phyloP scores from a whole-genome alignment of 2,329 filamentous ascomycete species.

The Arthrobotrys pseudoclavata region DNA sequence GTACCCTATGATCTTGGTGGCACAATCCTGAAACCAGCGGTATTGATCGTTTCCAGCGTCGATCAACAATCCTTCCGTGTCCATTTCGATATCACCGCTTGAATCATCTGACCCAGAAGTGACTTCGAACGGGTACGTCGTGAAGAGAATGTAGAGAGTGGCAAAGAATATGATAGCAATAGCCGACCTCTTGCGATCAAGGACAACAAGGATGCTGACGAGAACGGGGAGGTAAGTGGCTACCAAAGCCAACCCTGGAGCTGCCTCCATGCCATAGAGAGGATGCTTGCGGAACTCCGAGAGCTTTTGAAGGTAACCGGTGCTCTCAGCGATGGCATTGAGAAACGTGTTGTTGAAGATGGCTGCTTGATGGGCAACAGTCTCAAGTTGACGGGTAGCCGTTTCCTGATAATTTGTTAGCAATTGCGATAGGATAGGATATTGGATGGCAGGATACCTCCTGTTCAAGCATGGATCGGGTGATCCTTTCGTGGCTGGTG shows the following conservation, averaged over 20 bases:
- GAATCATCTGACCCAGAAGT: not conserved
- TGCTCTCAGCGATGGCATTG: constrained; percentile 35
- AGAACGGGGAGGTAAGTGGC: constrained; percentile 38
- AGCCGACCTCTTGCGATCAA: constrained; percentile 46
- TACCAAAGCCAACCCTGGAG: not conserved
- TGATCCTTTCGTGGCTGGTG: constrained; percentile 21
- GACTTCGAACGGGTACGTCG: not conserved
- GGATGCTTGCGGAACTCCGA: constrained; percentile 1
- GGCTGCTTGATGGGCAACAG: constrained; percentile 13
- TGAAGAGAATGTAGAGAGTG: constrained; percentile 16
- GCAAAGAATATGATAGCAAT: constrained; percentile 23
- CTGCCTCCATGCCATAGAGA: not conserved
- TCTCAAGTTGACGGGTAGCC: constrained; percentile 16
- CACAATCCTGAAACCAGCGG: constrained; percentile 19
- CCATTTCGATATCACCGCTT: not conserved
- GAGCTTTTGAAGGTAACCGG: constrained; percentile 19
- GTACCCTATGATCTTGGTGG: constrained; percentile 7
- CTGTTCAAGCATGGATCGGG: constrained; percentile 11
- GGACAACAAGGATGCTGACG: constrained; percentile 43
- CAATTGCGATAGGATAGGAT: not conserved
- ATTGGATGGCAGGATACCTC: constrained; percentile 19
- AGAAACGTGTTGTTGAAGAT: constrained; percentile 38
- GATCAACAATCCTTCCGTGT: not conserved
- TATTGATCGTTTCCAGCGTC: constrained; percentile 3
- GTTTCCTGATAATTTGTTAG: constrained; percentile 27